Conservation (phyloP, 768 basidiomycete genomes). For the Chlorophyllum brunneum region DNA sequence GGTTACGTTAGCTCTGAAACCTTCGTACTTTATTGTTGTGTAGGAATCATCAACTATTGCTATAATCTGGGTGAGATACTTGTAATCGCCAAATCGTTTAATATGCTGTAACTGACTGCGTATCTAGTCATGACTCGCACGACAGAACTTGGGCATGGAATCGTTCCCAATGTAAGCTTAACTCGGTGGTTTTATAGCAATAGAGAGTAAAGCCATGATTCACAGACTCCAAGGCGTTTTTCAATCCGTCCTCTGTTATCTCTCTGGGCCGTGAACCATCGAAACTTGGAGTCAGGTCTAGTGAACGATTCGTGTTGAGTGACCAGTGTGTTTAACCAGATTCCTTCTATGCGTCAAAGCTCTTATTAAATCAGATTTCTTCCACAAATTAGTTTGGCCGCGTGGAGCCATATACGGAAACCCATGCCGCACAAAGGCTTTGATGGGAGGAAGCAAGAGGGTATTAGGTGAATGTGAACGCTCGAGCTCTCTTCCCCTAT, state of each 20-base stretch:
- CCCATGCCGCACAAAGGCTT: too few relatives aligned
- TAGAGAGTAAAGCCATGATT: not conserved
- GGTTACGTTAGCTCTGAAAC: not conserved
- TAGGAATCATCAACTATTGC: not conserved
- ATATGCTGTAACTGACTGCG: not conserved
- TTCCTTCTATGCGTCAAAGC: not conserved
- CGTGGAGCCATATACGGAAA: too few relatives aligned
- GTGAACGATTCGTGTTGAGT: slow-evolving; percentile 21
- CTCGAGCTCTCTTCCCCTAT: too few relatives aligned
- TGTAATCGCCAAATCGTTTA: too few relatives aligned
- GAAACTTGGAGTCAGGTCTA: not conserved
- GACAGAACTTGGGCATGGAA: not conserved
- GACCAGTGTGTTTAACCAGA: not conserved
- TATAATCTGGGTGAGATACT: not conserved
- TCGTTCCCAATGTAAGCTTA: not conserved
- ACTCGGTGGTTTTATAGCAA: not conserved
- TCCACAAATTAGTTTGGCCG: too few relatives aligned
- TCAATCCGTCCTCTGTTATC: slow-evolving; percentile 1
- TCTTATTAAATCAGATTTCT: not conserved
- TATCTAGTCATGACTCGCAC: not conserved
- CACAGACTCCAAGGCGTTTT: not conserved
- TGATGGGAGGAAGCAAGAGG: too few relatives aligned
- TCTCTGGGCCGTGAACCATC: slow-evolving; percentile 5
- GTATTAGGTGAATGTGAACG: too few relatives aligned
- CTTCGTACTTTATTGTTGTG: not conserved